Evolutionary conservation across 2,329 filamentous ascomycete species (phyloP).

Genomic region (Ophiostoma piceae): DNA sequence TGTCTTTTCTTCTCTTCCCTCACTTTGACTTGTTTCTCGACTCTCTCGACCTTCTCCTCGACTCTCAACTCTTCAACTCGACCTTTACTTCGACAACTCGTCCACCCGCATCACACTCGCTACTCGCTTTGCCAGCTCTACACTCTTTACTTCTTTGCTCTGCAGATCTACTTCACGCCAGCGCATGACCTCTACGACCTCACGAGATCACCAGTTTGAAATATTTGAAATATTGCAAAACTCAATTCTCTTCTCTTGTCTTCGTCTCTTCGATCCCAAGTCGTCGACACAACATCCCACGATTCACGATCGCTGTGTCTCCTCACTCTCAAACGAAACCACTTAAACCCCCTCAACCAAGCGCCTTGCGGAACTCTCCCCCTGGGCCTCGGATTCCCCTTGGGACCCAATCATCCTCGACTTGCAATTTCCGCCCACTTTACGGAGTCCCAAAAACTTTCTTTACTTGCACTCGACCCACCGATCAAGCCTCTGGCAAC

Average conservation of each 20-base stretch:
- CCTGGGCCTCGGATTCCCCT: conserved; percentile 23
- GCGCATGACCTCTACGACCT: neutral
- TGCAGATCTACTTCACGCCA: neutral
- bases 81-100: neutral
- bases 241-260: neutral
- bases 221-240: neutral
- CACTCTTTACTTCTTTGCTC: too few species aligned
- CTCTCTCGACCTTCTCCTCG: neutral
- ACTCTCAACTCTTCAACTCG: neutral
- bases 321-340: neutral
- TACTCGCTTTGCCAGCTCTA: neutral
- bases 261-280: too few species aligned
- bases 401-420: conserved; percentile 31
- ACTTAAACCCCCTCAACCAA: conserved; percentile 22
- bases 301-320: neutral
- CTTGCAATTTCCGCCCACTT: conserved; percentile 33
- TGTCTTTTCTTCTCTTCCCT: conserved; percentile 1
- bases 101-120: neutral
- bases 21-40: neutral
- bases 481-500: conserved; percentile 18
- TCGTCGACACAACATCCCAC: neutral
- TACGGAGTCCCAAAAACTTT: conserved; percentile 22
- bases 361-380: conserved; percentile 25
- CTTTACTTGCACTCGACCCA: conserved; percentile 23
- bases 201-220: neutral